phyloP scores from a whole-genome alignment of 164 flowering plant genomes.

The Taxillus chinensis region DNA sequence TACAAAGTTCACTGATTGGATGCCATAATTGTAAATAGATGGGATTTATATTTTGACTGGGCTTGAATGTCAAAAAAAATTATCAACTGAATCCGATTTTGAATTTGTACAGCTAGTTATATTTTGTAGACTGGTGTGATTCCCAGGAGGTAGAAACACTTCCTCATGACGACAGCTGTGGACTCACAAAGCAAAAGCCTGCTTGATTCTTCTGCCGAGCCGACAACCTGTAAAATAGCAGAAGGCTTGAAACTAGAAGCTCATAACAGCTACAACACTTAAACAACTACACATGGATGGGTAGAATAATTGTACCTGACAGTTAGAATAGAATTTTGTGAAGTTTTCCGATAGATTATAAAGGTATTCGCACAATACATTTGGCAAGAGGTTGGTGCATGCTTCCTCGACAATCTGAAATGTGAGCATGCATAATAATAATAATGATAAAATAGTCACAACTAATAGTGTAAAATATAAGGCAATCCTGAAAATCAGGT shows the following conservation, averaged over 20 bases:
- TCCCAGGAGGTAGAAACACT: conserved; percentile 80
- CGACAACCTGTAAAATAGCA: conserved; percentile 50
- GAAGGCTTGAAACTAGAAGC: not conserved
- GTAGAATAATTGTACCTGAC: conserved; percentile 44
- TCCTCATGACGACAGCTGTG: conserved; percentile 81
- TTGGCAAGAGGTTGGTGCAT: conserved; percentile 67
- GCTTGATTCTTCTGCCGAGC: conserved; percentile 76
- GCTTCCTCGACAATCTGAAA: conserved; percentile 79
- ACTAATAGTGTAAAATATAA: no score
- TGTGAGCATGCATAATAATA: not conserved
- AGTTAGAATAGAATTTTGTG: conserved; percentile 65
- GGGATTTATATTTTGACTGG: no score
- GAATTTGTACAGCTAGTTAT: conserved; percentile 11
- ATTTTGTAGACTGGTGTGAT: conserved; percentile 75
- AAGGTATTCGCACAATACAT: conserved; percentile 73
- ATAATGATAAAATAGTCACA: no score
- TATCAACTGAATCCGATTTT: no score
- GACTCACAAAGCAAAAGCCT: conserved; percentile 83
- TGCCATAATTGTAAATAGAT: no score
- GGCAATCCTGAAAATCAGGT: no score
- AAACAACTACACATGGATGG: not conserved
- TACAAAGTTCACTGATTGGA: no score
- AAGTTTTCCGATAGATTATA: conserved; percentile 71
- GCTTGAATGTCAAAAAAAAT: no score
- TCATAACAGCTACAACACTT: not conserved